Evolutionary conservation across 768 basidiomycete species (phyloP).

Genomic region (Russula compacta): DNA sequence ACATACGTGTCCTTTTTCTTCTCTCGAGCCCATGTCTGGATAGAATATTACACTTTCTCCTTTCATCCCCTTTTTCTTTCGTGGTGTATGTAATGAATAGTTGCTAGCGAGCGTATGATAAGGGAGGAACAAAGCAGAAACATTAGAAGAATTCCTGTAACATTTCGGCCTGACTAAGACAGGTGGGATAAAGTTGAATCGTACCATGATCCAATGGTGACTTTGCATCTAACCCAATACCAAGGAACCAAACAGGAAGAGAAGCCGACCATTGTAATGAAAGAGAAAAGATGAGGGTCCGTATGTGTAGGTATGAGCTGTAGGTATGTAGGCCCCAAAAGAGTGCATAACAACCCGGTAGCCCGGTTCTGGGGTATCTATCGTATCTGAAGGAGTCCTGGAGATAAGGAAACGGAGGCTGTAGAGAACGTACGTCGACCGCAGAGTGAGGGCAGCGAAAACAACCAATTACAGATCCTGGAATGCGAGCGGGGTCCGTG

Average conservation of each 20-base stretch:
- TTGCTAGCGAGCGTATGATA: neutral
- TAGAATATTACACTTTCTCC: neutral
- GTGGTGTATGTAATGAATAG: neutral
- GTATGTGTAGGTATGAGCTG: neutral
- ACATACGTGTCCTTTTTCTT: neutral
- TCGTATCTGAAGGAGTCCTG: neutral
- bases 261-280: neutral
- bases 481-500: neutral
- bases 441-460: neutral
- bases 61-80: neutral
- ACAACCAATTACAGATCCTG: constrained; percentile 11
- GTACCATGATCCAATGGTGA: neutral
- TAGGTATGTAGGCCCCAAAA: neutral
- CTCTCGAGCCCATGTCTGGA: neutral
- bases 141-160: neutral
- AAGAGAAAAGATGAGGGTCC: neutral
- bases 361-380: neutral
- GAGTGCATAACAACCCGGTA: neutral
- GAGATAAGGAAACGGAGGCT: neutral
- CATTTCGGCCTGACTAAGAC: neutral
- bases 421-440: neutral
- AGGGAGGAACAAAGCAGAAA: neutral
- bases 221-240: neutral
- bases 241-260: neutral
- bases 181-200: neutral